Base-by-base conservation (phyloP, 176 grass and related monocot species). In the Phragmites australis region DNA sequence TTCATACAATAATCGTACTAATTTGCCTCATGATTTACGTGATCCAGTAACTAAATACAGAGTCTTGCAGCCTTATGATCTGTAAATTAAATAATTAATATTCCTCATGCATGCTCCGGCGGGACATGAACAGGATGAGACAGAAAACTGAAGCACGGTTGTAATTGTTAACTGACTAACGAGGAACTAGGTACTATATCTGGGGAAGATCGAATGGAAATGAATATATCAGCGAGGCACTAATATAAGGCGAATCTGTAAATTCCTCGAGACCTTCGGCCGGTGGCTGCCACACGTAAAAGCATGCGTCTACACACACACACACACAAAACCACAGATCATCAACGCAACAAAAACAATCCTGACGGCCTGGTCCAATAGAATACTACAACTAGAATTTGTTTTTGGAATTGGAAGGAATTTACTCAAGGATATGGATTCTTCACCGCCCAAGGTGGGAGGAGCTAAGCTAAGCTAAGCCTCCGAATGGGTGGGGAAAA, bases 361-460 rank as follows among this genome's bases (percentile, higher is more conserved):
- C 50, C 56, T 53, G 81, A 88, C 69, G n/a, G 70, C 37, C 41
- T 65, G 61, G 51, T 69, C 70, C 54, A 67, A 83, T 47, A 53
- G 40, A 86, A 80, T 48, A 49, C 25, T 49, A n/a, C 18, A 43
- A 43, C 7, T 16, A 58, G 15, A 60, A 44, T 64, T 80, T 78
- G 73, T 64, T 21, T 67, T 62, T 59, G 30, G 40, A 78, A 50
- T 17, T 13, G 44, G 3, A 29, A 27, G 76, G 81, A 91, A 88
- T 90, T 70, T 79, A 16, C 62, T 18, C 6, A 13, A 9, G 64
- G 59, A 37, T 57, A 75, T 90, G 89, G 82, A 90, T 97, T 90
- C 84, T 59, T 86, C 80, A 88, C 94, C 91, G 75, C 87, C 81
- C 91, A 90, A 90, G 86, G 94, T 93, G 87, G 93, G 70, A 61